phyloP scores from a whole-genome alignment of 495 filamentous ascomycete genomes.

The Neurospora sp. region DNA sequence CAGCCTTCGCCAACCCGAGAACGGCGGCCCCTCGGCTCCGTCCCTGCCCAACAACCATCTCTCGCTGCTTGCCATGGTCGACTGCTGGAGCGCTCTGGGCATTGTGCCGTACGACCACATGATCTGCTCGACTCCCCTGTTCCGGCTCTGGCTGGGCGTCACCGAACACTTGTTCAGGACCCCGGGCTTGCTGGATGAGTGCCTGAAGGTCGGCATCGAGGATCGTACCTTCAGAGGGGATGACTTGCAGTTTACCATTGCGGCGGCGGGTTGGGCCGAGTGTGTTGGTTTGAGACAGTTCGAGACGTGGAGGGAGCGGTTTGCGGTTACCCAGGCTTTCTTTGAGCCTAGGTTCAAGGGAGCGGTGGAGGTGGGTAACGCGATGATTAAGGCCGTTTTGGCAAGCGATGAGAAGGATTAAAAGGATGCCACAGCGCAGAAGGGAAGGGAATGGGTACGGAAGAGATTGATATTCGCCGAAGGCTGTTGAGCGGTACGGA shows the following conservation, averaged over 20 bases:
- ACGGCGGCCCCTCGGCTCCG: constrained; percentile 15
- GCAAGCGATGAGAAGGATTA: constrained; percentile 47
- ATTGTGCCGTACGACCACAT: constrained; percentile 98
- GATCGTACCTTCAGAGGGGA: constrained; percentile 83
- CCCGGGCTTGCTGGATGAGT: constrained; percentile 70
- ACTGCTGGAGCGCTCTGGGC: constrained; percentile 88
- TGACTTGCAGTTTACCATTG: constrained; percentile 95
- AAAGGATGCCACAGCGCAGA: neutral
- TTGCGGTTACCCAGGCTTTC: constrained; percentile 78
- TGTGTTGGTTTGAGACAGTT: constrained; percentile 86
- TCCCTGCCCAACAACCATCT: constrained; percentile 86
- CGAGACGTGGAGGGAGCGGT: constrained; percentile 78
- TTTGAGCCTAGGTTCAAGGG: constrained; percentile 83
- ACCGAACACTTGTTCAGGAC: constrained; percentile 93
- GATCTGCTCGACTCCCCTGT: constrained; percentile 98
- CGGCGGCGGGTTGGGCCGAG: constrained; percentile 88
- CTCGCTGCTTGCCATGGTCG: constrained; percentile 92
- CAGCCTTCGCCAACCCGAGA: constrained; percentile 45
- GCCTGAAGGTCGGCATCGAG: constrained; percentile 72
- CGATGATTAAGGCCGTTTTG: constrained; percentile 93
- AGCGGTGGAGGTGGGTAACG: constrained; percentile 76
- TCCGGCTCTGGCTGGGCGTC: constrained; percentile 95
- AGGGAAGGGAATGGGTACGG: neutral
- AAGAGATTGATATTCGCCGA: neutral
- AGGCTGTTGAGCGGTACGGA: neutral